phyloP scores from a whole-genome alignment of 352 stramenopile genomes.

The Phytophthora foliorum region DNA sequence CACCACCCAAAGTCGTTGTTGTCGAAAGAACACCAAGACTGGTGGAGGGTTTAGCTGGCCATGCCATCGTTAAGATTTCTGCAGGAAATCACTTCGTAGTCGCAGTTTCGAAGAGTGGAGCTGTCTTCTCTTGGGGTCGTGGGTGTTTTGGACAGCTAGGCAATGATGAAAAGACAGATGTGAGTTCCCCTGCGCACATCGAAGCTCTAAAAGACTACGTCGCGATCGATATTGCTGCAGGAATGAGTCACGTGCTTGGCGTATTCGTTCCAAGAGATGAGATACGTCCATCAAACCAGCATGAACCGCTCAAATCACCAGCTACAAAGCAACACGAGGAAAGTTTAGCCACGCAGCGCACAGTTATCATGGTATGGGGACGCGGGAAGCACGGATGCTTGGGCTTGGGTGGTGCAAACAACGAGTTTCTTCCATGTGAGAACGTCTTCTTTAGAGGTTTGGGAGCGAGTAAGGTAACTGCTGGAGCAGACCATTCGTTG shows the following conservation, averaged over 20 bases:
- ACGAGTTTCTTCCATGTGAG: slow-evolving; percentile 48
- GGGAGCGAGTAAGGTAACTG: slow-evolving; percentile 47
- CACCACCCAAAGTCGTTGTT: slow-evolving; percentile 18
- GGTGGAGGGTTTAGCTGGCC: slow-evolving; percentile 27
- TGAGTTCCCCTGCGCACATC: slow-evolving; percentile 38
- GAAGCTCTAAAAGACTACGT: slow-evolving; percentile 36
- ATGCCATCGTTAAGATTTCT: slow-evolving; percentile 52
- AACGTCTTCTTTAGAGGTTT: slow-evolving; percentile 74
- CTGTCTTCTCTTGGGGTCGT: slow-evolving; percentile 70
- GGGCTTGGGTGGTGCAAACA: slow-evolving; percentile 53
- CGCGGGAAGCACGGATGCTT: slow-evolving; percentile 52
- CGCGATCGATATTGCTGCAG: slow-evolving; percentile 57
- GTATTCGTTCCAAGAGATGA: slow-evolving; percentile 42
- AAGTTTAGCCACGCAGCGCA: slow-evolving; percentile 31
- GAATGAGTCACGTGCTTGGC: slow-evolving; percentile 59
- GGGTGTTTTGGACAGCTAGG: slow-evolving; percentile 72
- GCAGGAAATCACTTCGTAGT: slow-evolving; percentile 76
- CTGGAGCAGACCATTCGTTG: slow-evolving; percentile 73
- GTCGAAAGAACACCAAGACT: slow-evolving; percentile 32
- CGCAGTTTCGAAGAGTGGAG: slow-evolving; percentile 46
- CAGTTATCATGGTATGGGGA: slow-evolving; percentile 66
- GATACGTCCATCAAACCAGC: not conserved
- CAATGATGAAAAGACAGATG: slow-evolving; percentile 28
- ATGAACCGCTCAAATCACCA: not conserved
- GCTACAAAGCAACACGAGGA: slow-evolving; percentile 1